Evolutionary conservation across 2,329 filamentous ascomycete genomes (phyloP).

Genomic region (Claviceps maximensis): DNA sequence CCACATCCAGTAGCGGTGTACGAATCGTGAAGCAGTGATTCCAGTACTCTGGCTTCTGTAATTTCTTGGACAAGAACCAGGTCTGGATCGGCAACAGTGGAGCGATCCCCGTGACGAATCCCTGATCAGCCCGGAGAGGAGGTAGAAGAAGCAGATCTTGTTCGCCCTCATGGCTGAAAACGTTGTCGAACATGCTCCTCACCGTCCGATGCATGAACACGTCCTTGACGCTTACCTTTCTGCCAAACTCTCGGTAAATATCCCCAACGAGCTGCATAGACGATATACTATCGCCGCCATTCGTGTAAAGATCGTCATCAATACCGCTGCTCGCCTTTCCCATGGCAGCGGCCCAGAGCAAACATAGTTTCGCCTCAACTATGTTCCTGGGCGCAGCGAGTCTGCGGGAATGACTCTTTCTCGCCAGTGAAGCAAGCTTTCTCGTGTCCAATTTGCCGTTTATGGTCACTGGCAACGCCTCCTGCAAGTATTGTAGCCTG

Average conservation of each 20-base stretch:
- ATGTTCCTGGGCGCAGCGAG: background rate
- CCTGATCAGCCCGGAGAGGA: background rate
- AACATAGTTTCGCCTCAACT: background rate
- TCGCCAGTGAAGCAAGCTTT: background rate
- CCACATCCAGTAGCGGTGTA: background rate
- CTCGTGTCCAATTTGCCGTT: constrained; percentile 5
- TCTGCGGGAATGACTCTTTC: background rate
- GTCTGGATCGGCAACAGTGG: background rate
- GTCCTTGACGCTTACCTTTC: background rate
- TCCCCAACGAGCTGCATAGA: background rate
- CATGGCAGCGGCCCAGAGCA: background rate
- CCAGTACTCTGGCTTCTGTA: background rate
- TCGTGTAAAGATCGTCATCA: background rate
- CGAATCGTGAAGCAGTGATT: constrained; percentile 1
- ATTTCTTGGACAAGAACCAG: background rate
- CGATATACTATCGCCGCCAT: background rate
- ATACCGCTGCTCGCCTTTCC: background rate
- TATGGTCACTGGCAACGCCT: constrained; percentile 2
- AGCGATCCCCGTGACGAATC: background rate
- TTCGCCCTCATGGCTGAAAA: background rate
- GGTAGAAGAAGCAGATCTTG: background rate
- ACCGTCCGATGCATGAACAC: background rate
- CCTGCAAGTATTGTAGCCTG: background rate
- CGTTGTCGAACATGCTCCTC: background rate
- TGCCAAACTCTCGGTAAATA: background rate